Evolutionary conservation across 1,139 yeast species (phyloP).

Genomic region (Candida sanyaensis): DNA sequence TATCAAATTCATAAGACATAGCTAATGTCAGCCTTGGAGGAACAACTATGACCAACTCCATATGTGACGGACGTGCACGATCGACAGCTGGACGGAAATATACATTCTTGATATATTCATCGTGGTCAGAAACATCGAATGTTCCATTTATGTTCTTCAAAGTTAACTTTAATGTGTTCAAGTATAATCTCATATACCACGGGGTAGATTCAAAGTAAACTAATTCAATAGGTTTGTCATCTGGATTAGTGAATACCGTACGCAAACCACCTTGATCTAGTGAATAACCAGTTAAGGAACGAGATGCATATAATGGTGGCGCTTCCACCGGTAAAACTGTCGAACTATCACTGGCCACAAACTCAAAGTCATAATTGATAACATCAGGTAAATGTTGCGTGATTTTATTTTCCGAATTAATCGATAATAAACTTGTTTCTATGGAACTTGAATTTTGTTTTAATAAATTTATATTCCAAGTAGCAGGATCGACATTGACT

Average conservation of each 20-base stretch:
- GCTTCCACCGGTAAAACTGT: conserved; percentile 26
- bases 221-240: conserved; percentile 47
- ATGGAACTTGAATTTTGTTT: conserved; percentile 18
- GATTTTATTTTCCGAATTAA: conserved; percentile 7
- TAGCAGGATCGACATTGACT: conserved; percentile 40
- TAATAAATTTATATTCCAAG: conserved; percentile 47
- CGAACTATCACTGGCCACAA: conserved; percentile 21
- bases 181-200: conserved; percentile 86
- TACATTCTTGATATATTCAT: conserved; percentile 45
- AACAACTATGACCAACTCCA: conserved; percentile 64
- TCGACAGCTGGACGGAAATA: conserved; percentile 79
- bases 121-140: conserved; percentile 18
- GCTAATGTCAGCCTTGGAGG: conserved; percentile 69
- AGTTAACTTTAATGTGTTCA: conserved; percentile 58
- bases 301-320: conserved; percentile 75
- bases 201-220: conserved; percentile 84
- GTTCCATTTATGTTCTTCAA: conserved; percentile 20
- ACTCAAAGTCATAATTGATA: conserved; percentile 37
- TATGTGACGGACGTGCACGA: conserved; percentile 77
- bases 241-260: conserved; percentile 71
- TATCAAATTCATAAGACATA: conserved; percentile 80
- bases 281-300: conserved; percentile 90
- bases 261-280: conserved; percentile 91
- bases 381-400: conserved; percentile 32
- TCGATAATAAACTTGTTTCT: conserved; percentile 16